Base-by-base conservation (phyloP, 1,284 basidiomycete species). In the Ceratobasidium theobromae region DNA sequence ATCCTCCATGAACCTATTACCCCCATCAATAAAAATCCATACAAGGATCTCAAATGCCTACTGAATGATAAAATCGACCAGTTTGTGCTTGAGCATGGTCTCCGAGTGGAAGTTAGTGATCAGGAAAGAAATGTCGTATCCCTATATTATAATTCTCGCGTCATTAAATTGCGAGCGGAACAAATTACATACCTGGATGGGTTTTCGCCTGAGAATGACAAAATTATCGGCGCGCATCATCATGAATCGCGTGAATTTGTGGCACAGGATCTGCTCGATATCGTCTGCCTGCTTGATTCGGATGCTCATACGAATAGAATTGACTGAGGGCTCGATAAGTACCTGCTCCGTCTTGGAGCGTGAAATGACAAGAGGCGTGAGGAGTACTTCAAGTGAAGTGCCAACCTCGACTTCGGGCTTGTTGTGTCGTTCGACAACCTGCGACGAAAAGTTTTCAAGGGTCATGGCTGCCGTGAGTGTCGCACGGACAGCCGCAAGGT, bases 1-100 rank as follows among this genome's bases (percentile, higher is more conserved):
- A 73, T 98, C 95, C 75, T 98, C 95, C 95, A 98, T 98, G 76
- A 98, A 98, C 75, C 90, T 92, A 41, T 51, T 25, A 40, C 53
- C 65, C 67, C 28, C 12, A 40, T 57, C 21, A 21, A 51, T 12
- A n/a, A 8, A 14, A 53, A 35, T 23, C 18, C n/a, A 45, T n/a
- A 25, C 40, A 25, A 16, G 9, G 23, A 43, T 12, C 46, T n/a
- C 38, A n/a, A 5, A 54, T 4, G 73, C 72, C 46, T 71, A 94
- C 89, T 99, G 93, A 72, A 98, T 98, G 78, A 99, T 97, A 79
- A 99, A 99, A 79, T 99, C 97, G 48, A 99, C 97, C 65, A 99
- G 89, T 81, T 98, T 99, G 79, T 99, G 95, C 80, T 99, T 99
- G 72, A 98, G 82, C 95, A 99, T 97, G 1, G 91, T 92, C 76